Evolutionary conservation across 2,329 filamentous ascomycete species (phyloP), one percentile per base, ranked within the genome.

Genomic region (Pseudogymnoascus destructans): DNA sequence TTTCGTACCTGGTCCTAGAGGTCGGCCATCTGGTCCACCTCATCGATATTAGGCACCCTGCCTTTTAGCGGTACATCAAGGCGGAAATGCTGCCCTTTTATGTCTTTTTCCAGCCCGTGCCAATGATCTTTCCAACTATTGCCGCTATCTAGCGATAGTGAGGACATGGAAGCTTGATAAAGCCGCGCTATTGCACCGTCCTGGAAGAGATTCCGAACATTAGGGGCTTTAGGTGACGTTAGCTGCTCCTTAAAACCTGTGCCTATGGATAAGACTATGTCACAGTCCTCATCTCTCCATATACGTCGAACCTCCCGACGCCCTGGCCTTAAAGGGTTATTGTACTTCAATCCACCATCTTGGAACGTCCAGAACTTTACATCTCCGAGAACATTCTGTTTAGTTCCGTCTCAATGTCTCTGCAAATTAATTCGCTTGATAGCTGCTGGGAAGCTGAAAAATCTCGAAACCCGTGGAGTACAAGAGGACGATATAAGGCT

Each of bases 141-240:
- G 38, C 64, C 40, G 13, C 64, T 55, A 55, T 65, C 60, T 19
- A 64, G 57, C 52, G 59, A 64, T 42, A 66, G 36, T 27, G 61
- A 66, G n/a, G 61, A 58, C 57, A 65, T 63, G 25, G 63, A 63
- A 40, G 61, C 63, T 56, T 59, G 59, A 58, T 61, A 66, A 23
- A 66, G 42, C 1, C 59, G 58, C 58, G 59, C 52, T 23, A 59
- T 42, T 6, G 57, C 57, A n/a, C 61, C 46, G 57, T 63, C 60
- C 35, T 62, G 57, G 55, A 64, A 56, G 21, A 64, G 35, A 57
- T 63, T 63, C 21, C 61, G 59, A 15, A 63, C 54, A 42, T 63
- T 62, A 8, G 61, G 56, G 33, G 59, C 60, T 19, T 54, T 55
- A 38, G 58, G 61, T 19, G 60, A 63, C 15, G 42, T 23, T 6